These are phyloP conservation scores for Strobilomyces dryophilus DNA, from an alignment of 768 basidiomycete genomes.

Conservation along the genomic window DNA sequence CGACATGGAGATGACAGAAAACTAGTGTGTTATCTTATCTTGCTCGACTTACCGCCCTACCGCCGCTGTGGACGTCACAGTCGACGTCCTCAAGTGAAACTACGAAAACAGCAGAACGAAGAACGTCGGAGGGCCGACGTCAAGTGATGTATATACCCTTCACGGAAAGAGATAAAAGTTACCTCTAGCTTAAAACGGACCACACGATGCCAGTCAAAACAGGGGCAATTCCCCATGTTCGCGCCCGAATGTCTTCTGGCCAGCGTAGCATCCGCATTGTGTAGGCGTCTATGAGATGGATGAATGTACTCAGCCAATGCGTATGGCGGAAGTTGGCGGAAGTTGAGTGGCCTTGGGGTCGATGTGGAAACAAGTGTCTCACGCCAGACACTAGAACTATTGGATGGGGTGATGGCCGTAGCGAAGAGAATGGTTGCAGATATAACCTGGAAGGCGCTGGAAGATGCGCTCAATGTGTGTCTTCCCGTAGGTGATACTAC, in stretches of 20 bases:
- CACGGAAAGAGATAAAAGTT: too few species aligned
- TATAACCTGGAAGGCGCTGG: too few species aligned
- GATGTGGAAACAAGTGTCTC: conserved; percentile 49
- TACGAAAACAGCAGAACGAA: conserved; percentile 40
- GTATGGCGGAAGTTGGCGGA: conserved; percentile 49
- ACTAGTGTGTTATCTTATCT: conserved; percentile 58
- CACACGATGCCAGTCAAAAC: too few species aligned
- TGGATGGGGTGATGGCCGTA: conserved; percentile 33
- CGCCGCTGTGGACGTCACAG: conserved; percentile 64
- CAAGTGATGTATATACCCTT: too few species aligned
- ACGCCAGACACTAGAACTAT: conserved; percentile 70
- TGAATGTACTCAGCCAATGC: conserved; percentile 51
- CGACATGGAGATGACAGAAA: conserved; percentile 36
- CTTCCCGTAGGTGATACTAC: too few species aligned
- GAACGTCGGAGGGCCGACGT: too few species aligned
- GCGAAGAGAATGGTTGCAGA: too few species aligned
- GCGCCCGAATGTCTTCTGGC: conserved; percentile 52
- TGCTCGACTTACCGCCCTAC: conserved; percentile 70
- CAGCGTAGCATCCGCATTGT: conserved; percentile 54
- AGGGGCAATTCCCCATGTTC: conserved; percentile 72
- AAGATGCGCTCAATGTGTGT: too few species aligned
- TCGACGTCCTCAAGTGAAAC: conserved; percentile 66
- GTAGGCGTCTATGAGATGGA: conserved; percentile 63
- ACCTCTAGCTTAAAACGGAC: too few species aligned
- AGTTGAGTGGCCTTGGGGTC: conserved; percentile 49